These are phyloP conservation scores for Xylogone sp. DNA, from an alignment of 2,329 filamentous ascomycete species.

Conservation along the genomic window DNA sequence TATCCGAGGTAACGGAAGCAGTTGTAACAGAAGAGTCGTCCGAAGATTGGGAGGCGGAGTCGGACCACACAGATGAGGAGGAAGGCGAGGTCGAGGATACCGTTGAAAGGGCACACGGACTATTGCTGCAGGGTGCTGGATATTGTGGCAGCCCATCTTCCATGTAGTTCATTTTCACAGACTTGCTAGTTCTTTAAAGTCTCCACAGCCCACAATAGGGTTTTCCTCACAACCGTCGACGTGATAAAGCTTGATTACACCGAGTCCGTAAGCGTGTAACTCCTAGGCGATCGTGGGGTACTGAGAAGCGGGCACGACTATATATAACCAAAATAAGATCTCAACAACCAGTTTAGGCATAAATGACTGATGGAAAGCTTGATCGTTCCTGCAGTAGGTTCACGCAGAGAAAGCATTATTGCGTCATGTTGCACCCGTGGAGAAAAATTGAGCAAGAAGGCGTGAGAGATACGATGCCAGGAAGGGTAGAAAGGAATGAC, in stretches of 20 bases:
- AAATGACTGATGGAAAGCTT: background rate
- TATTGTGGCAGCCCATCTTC: constrained; percentile 44
- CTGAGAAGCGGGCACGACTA: background rate
- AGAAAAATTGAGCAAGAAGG: background rate
- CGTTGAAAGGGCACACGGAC: constrained; percentile 66
- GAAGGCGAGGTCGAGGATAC: constrained; percentile 74
- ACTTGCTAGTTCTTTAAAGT: background rate
- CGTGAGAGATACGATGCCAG: background rate
- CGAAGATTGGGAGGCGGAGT: constrained; percentile 62
- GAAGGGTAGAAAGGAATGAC: background rate
- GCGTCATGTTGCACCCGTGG: background rate
- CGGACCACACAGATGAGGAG: constrained; percentile 71
- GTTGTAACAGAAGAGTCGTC: constrained; percentile 60
- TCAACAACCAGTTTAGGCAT: background rate
- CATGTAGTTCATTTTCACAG: constrained; percentile 52
- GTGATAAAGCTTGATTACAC: background rate
- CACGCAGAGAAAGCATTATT: background rate
- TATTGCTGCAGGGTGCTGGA: constrained; percentile 41
- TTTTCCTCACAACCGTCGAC: background rate
- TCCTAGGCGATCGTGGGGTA: background rate
- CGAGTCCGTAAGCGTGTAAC: background rate
- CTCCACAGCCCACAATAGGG: background rate
- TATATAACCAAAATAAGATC: background rate
- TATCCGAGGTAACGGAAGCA: constrained; percentile 44
- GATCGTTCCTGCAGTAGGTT: background rate